Evolutionary conservation across 371 early-diverging fungal species (phyloP), one percentile per base, ranked within the genome.

Genomic region (Mortierella sp.): DNA sequence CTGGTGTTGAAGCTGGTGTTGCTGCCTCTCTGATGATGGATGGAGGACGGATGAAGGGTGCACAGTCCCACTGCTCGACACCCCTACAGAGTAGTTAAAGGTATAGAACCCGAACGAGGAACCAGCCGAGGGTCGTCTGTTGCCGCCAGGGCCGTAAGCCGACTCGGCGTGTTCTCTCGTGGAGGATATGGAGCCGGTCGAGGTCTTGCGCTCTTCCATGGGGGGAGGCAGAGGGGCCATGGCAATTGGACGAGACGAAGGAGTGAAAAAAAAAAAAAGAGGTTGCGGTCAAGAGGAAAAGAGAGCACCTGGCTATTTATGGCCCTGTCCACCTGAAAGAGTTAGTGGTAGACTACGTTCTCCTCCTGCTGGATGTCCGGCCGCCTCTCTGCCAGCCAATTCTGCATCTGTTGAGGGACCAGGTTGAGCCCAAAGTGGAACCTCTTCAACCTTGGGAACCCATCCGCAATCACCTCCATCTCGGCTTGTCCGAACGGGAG

Each of bases 61-160:
- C n/a, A n/a, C n/a, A n/a, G n/a, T n/a, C n/a, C n/a, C n/a, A n/a
- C n/a, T n/a, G n/a, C n/a, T n/a, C n/a, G n/a, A n/a, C n/a, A n/a
- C n/a, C n/a, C n/a, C n/a, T n/a, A n/a, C n/a, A n/a, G n/a, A n/a
- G n/a, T n/a, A n/a, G n/a, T n/a, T n/a, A n/a, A n/a, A n/a, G 48
- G 21, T 43, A 64, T 34, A 38, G 39, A 21, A n/a, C 21, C n/a
- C 38, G 30, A 38, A 47, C 8, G 16, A 10, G 16, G 66, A 65
- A n/a, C 67, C 67, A 7, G 55, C 59, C 4, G 67, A 66, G 27
- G 60, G 59, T 27, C 67, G 52, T 31, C 67, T 66, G 12, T 65
- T 58, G 39, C 48, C 58, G 39, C 39, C 57, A 13, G 23, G 49
- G 18, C 52, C 53, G 34, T 16, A 34, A n/a, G 28, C 38, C 8